phyloP scores from a whole-genome alignment of 305 asterid genomes.

The Withania somnifera region DNA sequence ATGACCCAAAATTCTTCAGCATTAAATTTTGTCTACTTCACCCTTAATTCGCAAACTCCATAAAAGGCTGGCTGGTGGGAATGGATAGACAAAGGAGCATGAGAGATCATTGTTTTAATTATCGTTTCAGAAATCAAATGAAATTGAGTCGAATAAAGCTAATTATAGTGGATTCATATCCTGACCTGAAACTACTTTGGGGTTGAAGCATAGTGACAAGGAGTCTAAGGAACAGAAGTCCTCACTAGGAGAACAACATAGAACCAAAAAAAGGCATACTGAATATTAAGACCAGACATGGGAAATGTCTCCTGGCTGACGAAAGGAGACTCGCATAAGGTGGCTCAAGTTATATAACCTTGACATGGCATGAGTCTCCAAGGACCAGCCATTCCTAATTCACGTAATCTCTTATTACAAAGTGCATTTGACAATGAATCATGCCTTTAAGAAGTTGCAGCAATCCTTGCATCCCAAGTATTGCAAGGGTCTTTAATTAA shows the following conservation, averaged over 20 bases:
- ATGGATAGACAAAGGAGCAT: neutral
- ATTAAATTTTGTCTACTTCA: neutral
- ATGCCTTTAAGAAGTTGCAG: neutral
- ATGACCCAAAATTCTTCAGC: neutral
- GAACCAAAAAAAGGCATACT: neutral
- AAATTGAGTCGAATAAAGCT: neutral
- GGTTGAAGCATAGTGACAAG: neutral
- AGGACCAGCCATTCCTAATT: neutral
- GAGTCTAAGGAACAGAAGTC: neutral
- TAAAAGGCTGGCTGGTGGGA: neutral
- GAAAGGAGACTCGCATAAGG: neutral
- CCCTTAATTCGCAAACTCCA: neutral
- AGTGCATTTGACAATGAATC: neutral
- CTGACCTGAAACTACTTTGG: neutral
- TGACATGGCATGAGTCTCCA: neutral
- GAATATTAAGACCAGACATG: neutral
- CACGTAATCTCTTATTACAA: neutral
- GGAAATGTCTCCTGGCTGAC: neutral
- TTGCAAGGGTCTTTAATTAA: neutral
- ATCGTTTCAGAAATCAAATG: neutral
- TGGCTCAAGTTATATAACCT: neutral
- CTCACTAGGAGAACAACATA: neutral
- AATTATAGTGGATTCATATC: neutral
- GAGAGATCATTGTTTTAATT: neutral
- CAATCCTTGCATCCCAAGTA: neutral